phyloP scores from a whole-genome alignment of 352 stramenopile species.

The Pythium dissimile region DNA sequence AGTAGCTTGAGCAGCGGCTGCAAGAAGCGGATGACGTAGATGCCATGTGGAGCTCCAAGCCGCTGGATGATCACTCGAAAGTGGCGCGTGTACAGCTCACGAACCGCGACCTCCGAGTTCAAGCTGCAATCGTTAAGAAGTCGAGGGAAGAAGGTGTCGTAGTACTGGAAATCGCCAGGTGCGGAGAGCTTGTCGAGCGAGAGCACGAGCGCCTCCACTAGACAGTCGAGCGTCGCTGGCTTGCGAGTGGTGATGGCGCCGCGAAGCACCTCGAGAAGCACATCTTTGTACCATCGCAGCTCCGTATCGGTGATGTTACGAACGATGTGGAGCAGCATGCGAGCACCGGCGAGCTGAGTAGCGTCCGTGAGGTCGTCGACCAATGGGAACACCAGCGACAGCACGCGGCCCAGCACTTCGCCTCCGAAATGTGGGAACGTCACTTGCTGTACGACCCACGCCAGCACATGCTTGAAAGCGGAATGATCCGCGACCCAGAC shows the following conservation, averaged over 20 bases:
- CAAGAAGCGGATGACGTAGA: constrained; percentile 71
- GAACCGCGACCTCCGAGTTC: constrained; percentile 49
- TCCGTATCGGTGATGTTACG: constrained; percentile 63
- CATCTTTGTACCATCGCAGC: constrained; percentile 77
- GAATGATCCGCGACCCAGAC: constrained; percentile 50
- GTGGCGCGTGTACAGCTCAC: constrained; percentile 50
- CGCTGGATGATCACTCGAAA: constrained; percentile 41
- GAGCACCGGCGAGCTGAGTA: constrained; percentile 58
- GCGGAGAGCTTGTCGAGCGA: constrained; percentile 62
- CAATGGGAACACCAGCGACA: constrained; percentile 77
- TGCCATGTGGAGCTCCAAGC: constrained; percentile 61
- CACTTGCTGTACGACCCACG: constrained; percentile 52
- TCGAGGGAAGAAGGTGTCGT: constrained; percentile 62
- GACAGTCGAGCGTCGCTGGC: constrained; percentile 42
- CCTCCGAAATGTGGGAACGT: constrained; percentile 54
- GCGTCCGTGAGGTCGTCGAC: constrained; percentile 66
- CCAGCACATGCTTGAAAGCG: constrained; percentile 54
- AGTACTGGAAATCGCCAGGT: constrained; percentile 48
- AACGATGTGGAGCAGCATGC: constrained; percentile 61
- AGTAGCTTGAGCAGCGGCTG: constrained; percentile 79
- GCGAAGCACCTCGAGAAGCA: constrained; percentile 71
- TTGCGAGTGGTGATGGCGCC: constrained; percentile 60
- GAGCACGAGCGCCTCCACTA: constrained; percentile 56
- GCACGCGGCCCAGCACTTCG: constrained; percentile 65
- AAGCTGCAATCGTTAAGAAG: constrained; percentile 67